Percentiles rank a stretch among this genome's conserved stretches.
Evolutionary conservation across 805 yeast species (phyloP).

Genomic region (Pichia kluyveri): DNA sequence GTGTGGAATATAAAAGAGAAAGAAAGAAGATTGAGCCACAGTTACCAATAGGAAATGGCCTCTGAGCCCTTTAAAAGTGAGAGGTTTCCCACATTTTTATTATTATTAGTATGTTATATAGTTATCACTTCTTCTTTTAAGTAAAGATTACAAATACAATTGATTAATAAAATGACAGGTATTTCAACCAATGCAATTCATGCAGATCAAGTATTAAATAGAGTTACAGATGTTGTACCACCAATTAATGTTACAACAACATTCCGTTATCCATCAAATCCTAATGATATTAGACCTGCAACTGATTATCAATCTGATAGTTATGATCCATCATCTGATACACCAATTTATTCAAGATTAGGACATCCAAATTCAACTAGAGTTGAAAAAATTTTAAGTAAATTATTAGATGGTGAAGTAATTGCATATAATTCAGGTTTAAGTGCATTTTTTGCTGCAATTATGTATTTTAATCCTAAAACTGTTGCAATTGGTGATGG

Average conservation of each 20-base stretch:
- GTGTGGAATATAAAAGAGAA: no score
- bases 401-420: slow-evolving; percentile 53
- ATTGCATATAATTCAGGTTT: slow-evolving; percentile 73
- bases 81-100: no score
- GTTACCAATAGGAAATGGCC: no score
- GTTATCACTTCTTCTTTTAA: no score
- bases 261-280: slow-evolving; percentile 55
- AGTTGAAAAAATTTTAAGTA: slow-evolving; percentile 55
- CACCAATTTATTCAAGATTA: slow-evolving; percentile 58
- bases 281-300: slow-evolving; percentile 42
- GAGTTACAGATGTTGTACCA: slow-evolving; percentile 62
- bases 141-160: no score
- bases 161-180: no score
- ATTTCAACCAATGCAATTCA: slow-evolving; percentile 56
- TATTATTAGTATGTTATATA: no score
- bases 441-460: slow-evolving; percentile 69
- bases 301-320: slow-evolving; percentile 19
- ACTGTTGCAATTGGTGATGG: slow-evolving; percentile 64
- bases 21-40: no score
- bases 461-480: slow-evolving; percentile 66
- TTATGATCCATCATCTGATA: slow-evolving; percentile 13
- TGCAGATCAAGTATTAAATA: slow-evolving; percentile 52
- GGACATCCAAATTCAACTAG: slow-evolving; percentile 66
- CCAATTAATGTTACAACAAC: slow-evolving; percentile 83
- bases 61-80: no score